Evolutionary conservation across 768 basidiomycete species (phyloP).

Genomic region (Suillus discolor): DNA sequence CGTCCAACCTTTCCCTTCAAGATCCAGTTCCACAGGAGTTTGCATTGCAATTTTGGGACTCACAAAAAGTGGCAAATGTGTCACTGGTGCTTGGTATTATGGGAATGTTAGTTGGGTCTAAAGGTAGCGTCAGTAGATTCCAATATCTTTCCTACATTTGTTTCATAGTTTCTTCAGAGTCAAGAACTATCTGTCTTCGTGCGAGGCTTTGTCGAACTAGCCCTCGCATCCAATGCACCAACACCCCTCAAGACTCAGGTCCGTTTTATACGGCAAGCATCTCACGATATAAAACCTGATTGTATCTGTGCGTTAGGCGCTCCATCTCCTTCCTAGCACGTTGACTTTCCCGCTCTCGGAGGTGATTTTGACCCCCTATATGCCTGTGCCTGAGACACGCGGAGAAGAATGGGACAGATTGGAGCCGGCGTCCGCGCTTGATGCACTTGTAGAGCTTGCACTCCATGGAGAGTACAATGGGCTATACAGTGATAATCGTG

Average conservation of each 20-base stretch:
- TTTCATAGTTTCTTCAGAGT: conserved; percentile 37
- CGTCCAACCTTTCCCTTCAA: conserved; percentile 57
- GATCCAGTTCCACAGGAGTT: conserved; percentile 82
- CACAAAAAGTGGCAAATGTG: conserved; percentile 83
- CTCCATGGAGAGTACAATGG: conserved; percentile 89
- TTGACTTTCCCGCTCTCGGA: conserved; percentile 65
- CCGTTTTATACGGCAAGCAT: conserved; percentile 12
- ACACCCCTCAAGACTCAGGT: conserved; percentile 87
- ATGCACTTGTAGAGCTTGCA: conserved; percentile 78
- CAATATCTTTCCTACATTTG: conserved; percentile 10
- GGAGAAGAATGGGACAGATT: conserved; percentile 94
- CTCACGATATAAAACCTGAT: conserved; percentile 18
- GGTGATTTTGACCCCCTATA: conserved; percentile 70
- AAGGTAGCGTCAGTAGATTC: conserved; percentile 58
- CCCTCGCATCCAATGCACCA: conserved; percentile 93
- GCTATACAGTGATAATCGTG: conserved; percentile 54
- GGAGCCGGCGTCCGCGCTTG: conserved; percentile 77
- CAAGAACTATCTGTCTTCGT: conserved; percentile 62
- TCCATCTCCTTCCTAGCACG: conserved; percentile 57
- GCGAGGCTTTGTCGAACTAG: conserved; percentile 84
- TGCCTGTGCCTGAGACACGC: conserved; percentile 78
- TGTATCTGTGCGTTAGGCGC: conserved; percentile 44
- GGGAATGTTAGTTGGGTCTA: conserved; percentile 80
- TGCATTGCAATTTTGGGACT: conserved; percentile 95
- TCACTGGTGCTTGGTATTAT: conserved; percentile 81